Percentiles rank a stretch among this genome's conserved stretches.
Conservation (phyloP, 345 rosid species). For the Brassica napus region Da-Ae NC_063436.1:22069001-22069500, state of each 20-base stretch:
- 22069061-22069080: slow-evolving; percentile 95
- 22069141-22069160: neutral
- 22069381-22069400: neutral
- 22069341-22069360: neutral
- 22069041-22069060: slow-evolving; percentile 76
- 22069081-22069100: slow-evolving; percentile 97
- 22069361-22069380: neutral
- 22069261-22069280: slow-evolving; percentile 97
- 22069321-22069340: slow-evolving; percentile 65
- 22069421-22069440: slow-evolving; percentile 33
- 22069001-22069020: slow-evolving; percentile 98
- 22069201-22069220: slow-evolving; percentile 86
- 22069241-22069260: slow-evolving; percentile 93
- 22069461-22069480: slow-evolving; percentile 83
- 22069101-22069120: slow-evolving; percentile 48
- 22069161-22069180: neutral
- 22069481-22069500: slow-evolving; percentile 83
- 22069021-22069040: slow-evolving; percentile 85
- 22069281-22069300: slow-evolving; percentile 48
- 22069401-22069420: neutral
- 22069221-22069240: slow-evolving; percentile 80
- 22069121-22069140: neutral
- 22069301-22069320: slow-evolving; percentile 64
- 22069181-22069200: slow-evolving; percentile 61
- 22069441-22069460: slow-evolving; percentile 59